A percentile compares a stretch with the other conserved stretches of the same genome.
Evolutionary conservation across 495 filamentous ascomycete species (phyloP).

Genomic region (Aspergillus haitiensis): DNA sequence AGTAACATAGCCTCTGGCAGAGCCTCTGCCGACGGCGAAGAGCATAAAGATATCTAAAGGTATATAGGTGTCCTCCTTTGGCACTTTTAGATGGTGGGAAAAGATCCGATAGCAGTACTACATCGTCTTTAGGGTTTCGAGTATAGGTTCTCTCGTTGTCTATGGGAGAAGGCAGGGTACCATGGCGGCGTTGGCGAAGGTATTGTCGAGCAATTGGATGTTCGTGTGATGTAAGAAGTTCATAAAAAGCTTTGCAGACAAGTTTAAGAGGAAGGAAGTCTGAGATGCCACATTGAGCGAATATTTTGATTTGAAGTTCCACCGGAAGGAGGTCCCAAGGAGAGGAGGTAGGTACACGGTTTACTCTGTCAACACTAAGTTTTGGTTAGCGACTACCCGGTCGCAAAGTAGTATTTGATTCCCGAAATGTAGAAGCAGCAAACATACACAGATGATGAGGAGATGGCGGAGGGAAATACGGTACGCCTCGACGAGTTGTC

Average conservation of each 20-base stretch:
- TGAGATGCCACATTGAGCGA: conserved; percentile 41
- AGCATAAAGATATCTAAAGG: conserved; percentile 43
- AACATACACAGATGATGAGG: conserved; percentile 25
- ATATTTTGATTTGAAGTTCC: conserved; percentile 49
- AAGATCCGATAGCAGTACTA: conserved; percentile 47
- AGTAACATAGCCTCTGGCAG: conserved; percentile 44
- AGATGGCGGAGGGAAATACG: conserved; percentile 25
- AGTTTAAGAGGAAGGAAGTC: conserved; percentile 43
- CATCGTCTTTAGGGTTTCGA: conserved; percentile 47
- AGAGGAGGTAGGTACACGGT: conserved; percentile 29
- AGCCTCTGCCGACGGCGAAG: conserved; percentile 42
- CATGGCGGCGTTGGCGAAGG: conserved; percentile 46
- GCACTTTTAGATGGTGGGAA: conserved; percentile 47
- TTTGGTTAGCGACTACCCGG: conserved; percentile 16
- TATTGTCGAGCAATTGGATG: conserved; percentile 44
- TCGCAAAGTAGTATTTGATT: not conserved
- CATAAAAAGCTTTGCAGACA: conserved; percentile 42
- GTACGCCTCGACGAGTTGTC: conserved; percentile 21
- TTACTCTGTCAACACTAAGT: conserved; percentile 20
- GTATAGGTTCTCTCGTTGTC: conserved; percentile 43
- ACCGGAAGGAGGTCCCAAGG: conserved; percentile 45
- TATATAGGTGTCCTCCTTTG: conserved; percentile 47
- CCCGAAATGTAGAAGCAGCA: conserved; percentile 6
- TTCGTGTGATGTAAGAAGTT: conserved; percentile 41
- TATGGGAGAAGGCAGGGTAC: conserved; percentile 47